These are phyloP conservation scores for Globisporangium barbulae DNA, from an alignment of 352 stramenopile species.

Conservation along the genomic window DNA sequence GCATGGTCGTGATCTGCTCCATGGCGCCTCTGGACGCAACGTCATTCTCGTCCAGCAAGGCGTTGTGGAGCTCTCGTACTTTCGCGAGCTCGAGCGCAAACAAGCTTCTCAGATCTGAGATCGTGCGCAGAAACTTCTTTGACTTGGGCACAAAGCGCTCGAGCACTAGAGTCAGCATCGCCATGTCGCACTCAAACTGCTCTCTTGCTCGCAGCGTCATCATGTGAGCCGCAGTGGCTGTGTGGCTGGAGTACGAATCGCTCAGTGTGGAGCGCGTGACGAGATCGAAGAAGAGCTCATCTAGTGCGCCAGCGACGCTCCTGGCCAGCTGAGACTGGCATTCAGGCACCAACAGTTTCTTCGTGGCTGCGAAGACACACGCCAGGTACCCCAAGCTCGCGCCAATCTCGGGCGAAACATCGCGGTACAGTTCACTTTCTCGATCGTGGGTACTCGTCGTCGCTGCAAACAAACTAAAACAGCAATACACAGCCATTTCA, in stretches of 20 bases:
- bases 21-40: constrained; percentile 8
- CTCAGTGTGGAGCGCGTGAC: constrained; percentile 16
- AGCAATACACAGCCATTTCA: neutral
- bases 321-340: constrained; percentile 32
- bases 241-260: constrained; percentile 8
- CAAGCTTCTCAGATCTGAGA: constrained; percentile 39
- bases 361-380: constrained; percentile 24
- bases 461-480: constrained; percentile 10
- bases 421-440: neutral
- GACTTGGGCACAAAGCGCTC: constrained; percentile 24
- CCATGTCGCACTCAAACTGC: constrained; percentile 46
- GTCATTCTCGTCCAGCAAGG: constrained; percentile 23
- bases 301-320: constrained; percentile 30
- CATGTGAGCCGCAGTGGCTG: neutral
- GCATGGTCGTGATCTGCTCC: constrained; percentile 68
- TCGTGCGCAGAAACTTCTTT: constrained; percentile 41
- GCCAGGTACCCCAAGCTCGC: constrained; percentile 26
- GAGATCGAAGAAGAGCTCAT: constrained; percentile 29
- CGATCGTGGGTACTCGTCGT: neutral
- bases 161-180: constrained; percentile 34
- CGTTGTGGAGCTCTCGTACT: constrained; percentile 42
- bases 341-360: constrained; percentile 24
- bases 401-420: constrained; percentile 37
- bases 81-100: constrained; percentile 38
- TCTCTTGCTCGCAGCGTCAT: constrained; percentile 22